Evolutionary conservation across 2,329 filamentous ascomycete species (phyloP).

Genomic region (Tolypocladium cylindrosporum): DNA sequence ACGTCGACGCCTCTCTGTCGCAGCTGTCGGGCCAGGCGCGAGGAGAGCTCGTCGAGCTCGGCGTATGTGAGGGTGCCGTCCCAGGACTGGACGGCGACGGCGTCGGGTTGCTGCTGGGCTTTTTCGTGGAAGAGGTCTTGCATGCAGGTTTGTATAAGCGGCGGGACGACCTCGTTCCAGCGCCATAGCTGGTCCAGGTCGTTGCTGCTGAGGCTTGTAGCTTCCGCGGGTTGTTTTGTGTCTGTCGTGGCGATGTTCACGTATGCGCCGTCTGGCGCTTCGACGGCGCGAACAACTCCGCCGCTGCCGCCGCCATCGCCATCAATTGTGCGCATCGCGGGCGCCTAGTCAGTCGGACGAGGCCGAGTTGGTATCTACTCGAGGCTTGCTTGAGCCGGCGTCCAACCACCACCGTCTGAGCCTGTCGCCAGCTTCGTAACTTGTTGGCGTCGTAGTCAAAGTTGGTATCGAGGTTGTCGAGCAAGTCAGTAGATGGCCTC

Average conservation of each 20-base stretch:
- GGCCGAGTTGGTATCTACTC: not conserved
- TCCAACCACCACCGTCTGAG: not conserved
- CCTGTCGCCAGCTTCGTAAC: not conserved
- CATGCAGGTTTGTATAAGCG: conserved; percentile 30
- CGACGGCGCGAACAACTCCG: not conserved
- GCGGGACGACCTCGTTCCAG: conserved; percentile 33
- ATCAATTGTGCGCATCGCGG: not conserved
- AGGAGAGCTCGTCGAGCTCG: conserved; percentile 32
- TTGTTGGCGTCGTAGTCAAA: not conserved
- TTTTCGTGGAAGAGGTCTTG: conserved; percentile 35
- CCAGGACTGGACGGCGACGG: conserved; percentile 37
- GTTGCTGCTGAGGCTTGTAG: conserved; percentile 12
- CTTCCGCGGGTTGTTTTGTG: not conserved
- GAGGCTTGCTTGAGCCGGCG: not conserved
- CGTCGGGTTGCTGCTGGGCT: conserved; percentile 24
- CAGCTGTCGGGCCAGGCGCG: conserved; percentile 29
- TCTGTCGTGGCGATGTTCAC: not conserved
- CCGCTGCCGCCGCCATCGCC: not conserved
- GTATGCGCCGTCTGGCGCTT: not conserved
- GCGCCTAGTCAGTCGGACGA: not conserved
- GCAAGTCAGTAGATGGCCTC: not conserved
- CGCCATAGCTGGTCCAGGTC: conserved; percentile 35
- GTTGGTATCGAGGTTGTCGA: not conserved
- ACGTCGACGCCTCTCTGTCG: conserved; percentile 21
- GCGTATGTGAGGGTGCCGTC: conserved; percentile 37